Base-by-base conservation (phyloP, 306 rosid genomes). In the Cucumis melo region DNA sequence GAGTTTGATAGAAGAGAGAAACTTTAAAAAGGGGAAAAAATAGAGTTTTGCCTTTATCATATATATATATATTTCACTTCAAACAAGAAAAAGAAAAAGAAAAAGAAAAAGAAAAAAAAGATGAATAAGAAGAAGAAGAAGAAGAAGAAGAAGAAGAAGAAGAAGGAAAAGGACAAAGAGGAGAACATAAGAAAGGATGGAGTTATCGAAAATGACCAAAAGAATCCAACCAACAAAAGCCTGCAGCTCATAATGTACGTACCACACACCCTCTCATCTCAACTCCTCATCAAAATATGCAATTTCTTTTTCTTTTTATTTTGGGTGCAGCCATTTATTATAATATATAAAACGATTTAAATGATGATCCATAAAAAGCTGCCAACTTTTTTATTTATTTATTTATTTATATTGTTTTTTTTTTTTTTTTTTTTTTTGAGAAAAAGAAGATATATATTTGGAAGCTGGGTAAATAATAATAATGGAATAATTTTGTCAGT, bases 131-230 rank as follows among this genome's bases (percentile, higher is more conserved):
- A 27, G 1, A 27, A 27, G 29, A 27, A 27, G 29, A 27, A 27
- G 29, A 27, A 27, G 29, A 27, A 27, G 29, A 27, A 27, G 29
- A 27, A 27, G 29, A 27, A 27, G 48, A 42, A 42, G 11, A 50
- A 46, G 67, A 74, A 36, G 15, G 12, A 61, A 24, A 81, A 82
- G 50, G 41, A 58, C 76, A 84, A 54, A 78, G 76, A 75, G 29
- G 80, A 85, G 78, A 78, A 80, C 80, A 68, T 27, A 74, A 81
- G 62, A 78, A 78, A 20, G 15, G 5, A 51, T 83, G 87, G 87
- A 85, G 81, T 80, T 85, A 80, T 89, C 86, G 86, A 82, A 88
- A 78, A 75, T 85, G 85, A 78, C 76, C 83, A 82, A 81, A 76
- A 75, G 57, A 76, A 79, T 81, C 81, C 83, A 73, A 80, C 82